Conservation (phyloP, 2,329 filamentous ascomycete species). For the Pleurostoma richardsiae region DNA sequence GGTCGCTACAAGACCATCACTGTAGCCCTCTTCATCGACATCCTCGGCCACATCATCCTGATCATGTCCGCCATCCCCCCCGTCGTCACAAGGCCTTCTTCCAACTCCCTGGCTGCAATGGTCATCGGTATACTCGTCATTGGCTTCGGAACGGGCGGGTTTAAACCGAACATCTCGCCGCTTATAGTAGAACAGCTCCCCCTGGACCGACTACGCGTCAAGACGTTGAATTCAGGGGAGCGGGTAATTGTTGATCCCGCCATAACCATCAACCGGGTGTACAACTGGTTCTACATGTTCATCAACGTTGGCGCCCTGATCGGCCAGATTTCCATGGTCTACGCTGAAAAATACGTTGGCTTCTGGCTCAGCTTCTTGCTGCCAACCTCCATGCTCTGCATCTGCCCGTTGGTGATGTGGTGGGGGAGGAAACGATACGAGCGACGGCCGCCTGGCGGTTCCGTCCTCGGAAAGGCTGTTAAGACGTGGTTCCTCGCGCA, state of each 20-base stretch:
- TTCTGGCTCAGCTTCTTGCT: conserved; percentile 58
- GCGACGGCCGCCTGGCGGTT: conserved; percentile 49
- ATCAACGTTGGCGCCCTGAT: conserved; percentile 55
- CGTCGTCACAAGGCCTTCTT: conserved; percentile 50
- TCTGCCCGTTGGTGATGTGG: conserved; percentile 49
- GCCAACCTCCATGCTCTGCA: conserved; percentile 51
- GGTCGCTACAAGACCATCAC: conserved; percentile 68
- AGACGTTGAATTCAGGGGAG: conserved; percentile 49
- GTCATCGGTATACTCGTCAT: conserved; percentile 14
- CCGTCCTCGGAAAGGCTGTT: conserved; percentile 52
- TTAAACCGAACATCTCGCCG: conserved; percentile 69
- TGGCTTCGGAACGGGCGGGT: conserved; percentile 64
- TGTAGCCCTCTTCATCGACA: conserved; percentile 54
- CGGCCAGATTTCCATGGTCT: conserved; percentile 54
- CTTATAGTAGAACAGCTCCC: conserved; percentile 62
- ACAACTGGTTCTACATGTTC: conserved; percentile 44
- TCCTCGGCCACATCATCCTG: conserved; percentile 62
- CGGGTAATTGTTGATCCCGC: conserved; percentile 62
- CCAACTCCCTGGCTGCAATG: conserved; percentile 31
- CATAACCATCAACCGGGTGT: conserved; percentile 58
- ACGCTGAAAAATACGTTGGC: conserved; percentile 59
- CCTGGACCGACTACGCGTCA: conserved; percentile 48
- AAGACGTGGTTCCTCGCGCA: conserved; percentile 47
- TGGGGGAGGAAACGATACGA: conserved; percentile 47
- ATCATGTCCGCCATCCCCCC: conserved; percentile 55